Percentiles rank a stretch among this genome's conserved stretches.
phyloP scores from a whole-genome alignment of 2,329 filamentous ascomycete genomes.

The Diaporthe aspalathi region DNA sequence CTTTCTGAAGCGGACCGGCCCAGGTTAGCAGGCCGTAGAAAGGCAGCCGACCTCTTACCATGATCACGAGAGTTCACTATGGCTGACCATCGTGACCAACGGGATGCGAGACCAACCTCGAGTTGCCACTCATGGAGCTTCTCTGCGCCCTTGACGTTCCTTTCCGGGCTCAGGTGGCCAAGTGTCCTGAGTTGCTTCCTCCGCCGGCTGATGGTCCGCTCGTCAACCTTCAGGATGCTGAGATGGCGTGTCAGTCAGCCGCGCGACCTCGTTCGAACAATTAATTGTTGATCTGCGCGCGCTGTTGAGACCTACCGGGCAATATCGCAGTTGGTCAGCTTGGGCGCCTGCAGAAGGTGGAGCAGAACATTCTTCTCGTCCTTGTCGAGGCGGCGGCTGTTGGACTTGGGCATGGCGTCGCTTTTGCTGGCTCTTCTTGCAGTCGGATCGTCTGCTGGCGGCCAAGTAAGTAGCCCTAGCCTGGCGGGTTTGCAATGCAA shows the following conservation, averaged over 20 bases:
- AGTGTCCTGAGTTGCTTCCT: conserved; percentile 37
- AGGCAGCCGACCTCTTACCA: background rate
- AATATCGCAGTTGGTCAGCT: conserved; percentile 38
- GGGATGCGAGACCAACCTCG: conserved; percentile 32
- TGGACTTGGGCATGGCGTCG: conserved; percentile 32
- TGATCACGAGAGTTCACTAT: background rate
- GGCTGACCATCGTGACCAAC: background rate
- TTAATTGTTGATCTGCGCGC: background rate
- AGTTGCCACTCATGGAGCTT: conserved; percentile 39
- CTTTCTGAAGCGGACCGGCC: conserved; percentile 28
- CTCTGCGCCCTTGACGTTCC: conserved; percentile 37
- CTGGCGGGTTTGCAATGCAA: conserved; percentile 32
- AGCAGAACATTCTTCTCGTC: conserved; percentile 38
- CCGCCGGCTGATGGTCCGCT: conserved; percentile 37
- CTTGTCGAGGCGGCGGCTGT: conserved; percentile 38
- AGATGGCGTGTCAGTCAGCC: background rate
- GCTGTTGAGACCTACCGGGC: conserved; percentile 21
- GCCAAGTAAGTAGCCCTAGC: conserved; percentile 5
- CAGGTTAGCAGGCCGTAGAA: conserved; percentile 1
- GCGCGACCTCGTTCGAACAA: background rate
- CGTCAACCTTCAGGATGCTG: conserved; percentile 38
- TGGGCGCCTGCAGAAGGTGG: conserved; percentile 37
- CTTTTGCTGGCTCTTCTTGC: conserved; percentile 23
- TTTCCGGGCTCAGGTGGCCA: conserved; percentile 37
- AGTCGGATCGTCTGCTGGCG: conserved; percentile 28